phyloP scores from a whole-genome alignment of 2,329 filamentous ascomycete genomes.

The Epichloe uncinata region DNA sequence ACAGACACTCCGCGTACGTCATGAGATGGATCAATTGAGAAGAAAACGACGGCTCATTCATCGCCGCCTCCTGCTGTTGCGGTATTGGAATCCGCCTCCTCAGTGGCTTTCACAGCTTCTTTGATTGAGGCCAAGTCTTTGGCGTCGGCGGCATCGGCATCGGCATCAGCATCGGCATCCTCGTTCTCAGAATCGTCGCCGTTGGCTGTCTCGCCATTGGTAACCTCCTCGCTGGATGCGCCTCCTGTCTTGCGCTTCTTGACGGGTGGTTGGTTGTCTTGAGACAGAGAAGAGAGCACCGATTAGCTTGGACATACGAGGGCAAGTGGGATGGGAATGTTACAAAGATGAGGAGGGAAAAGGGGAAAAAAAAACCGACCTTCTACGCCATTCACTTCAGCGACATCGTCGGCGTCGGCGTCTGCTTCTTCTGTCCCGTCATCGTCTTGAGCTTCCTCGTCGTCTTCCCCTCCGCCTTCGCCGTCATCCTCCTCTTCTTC shows the following conservation, averaged over 20 bases:
- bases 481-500: slow-evolving; percentile 23
- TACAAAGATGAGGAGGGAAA: not conserved
- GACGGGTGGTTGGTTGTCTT: slow-evolving; percentile 30
- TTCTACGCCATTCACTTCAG: slow-evolving; percentile 19
- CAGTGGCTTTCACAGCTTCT: slow-evolving; percentile 14
- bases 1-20: not conserved
- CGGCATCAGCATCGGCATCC: slow-evolving; percentile 17
- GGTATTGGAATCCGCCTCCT: slow-evolving; percentile 14
- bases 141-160: slow-evolving; percentile 5
- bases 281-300: not conserved
- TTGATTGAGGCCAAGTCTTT: slow-evolving; percentile 14
- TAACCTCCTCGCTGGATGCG: slow-evolving; percentile 15
- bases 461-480: slow-evolving; percentile 14
- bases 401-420: slow-evolving; percentile 8
- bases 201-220: slow-evolving; percentile 22
- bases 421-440: slow-evolving; percentile 8
- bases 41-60: slow-evolving; percentile 8
- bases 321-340: not conserved
- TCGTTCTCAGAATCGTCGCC: slow-evolving; percentile 17
- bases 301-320: not conserved
- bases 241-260: slow-evolving; percentile 38
- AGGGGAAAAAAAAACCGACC: slow-evolving; percentile 16
- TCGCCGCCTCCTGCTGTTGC: slow-evolving; percentile 18
- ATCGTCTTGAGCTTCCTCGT: slow-evolving; percentile 11
- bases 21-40: not conserved